These are phyloP conservation scores for Actinidia chinensis DNA, from an alignment of 179 eudicot species.

Conservation along the genomic window DNA sequence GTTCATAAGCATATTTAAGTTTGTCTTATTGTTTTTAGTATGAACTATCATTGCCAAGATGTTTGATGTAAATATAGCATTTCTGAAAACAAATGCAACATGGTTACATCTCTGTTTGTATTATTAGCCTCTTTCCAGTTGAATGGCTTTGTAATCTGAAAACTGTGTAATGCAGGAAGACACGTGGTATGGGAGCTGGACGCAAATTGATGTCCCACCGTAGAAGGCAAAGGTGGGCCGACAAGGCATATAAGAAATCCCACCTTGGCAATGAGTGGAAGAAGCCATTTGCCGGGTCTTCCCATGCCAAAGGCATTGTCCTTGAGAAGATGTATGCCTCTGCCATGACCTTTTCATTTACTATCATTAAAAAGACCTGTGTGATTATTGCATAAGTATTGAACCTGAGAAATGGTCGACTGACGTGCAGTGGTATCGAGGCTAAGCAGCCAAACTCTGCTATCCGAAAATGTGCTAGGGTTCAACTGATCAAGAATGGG, in stretches of 20 bases:
- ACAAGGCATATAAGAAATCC: conserved; percentile 51
- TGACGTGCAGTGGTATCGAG: conserved; percentile 36
- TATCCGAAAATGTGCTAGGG: conserved; percentile 53
- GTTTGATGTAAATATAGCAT: not conserved
- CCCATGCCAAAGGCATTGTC: conserved; percentile 42
- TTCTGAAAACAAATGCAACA: not conserved
- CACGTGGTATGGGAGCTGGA: conserved; percentile 56
- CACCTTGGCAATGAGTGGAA: conserved; percentile 53
- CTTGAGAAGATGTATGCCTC: conserved; percentile 35
- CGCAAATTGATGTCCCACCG: conserved; percentile 59
- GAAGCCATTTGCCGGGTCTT: conserved; percentile 41
- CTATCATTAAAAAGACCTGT: not conserved
- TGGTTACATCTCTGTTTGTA: too few species aligned
- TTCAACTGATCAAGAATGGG: conserved; percentile 58
- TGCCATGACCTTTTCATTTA: not conserved
- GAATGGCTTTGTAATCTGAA: not conserved
- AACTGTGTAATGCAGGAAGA: conserved; percentile 34
- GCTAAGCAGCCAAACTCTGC: conserved; percentile 46
- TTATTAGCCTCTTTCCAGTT: not conserved
- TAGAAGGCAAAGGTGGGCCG: conserved; percentile 51
- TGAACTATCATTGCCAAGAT: not conserved
- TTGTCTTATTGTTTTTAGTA: not conserved
- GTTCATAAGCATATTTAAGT: not conserved
- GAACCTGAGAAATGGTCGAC: conserved; percentile 3
- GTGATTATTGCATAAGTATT: not conserved